Conservation (phyloP, 1,284 basidiomycete genomes). For the Trametes sp. region DNA sequence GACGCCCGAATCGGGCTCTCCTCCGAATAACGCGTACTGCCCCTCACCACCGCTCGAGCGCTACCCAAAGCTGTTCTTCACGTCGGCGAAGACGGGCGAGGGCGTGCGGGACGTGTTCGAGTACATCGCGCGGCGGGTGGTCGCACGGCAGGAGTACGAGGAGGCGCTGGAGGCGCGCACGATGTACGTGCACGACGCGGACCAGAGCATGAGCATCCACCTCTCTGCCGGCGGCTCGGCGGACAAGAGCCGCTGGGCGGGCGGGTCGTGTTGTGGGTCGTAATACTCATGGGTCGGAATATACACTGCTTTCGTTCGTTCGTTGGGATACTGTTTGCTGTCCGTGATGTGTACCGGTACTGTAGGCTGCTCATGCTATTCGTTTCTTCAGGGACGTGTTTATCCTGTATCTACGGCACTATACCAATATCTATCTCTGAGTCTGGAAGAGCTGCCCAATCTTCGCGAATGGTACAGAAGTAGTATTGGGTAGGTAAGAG, state of each 20-base stretch:
- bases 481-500: no score
- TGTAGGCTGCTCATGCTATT: constrained; percentile 25
- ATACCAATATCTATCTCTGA: no score
- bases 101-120: constrained; percentile 75
- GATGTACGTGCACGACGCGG: constrained; percentile 38
- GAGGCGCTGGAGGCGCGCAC: constrained; percentile 51
- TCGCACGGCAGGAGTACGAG: constrained; percentile 67
- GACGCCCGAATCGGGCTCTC: constrained; percentile 35
- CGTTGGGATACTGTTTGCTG: neutral
- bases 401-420: constrained; percentile 6
- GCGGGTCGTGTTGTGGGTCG: constrained; percentile 18
- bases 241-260: constrained; percentile 8
- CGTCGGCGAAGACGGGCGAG: constrained; percentile 77
- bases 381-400: constrained; percentile 15
- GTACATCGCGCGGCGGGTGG: constrained; percentile 68
- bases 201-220: constrained; percentile 16
- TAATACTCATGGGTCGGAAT: constrained; percentile 3
- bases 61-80: constrained; percentile 71
- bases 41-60: constrained; percentile 49
- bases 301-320: constrained; percentile 2
- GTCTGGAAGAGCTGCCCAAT: no score
- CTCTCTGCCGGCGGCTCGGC: neutral
- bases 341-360: constrained; percentile 9
- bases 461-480: no score
- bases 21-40: constrained; percentile 32